Percentiles rank a stretch among this genome's conserved stretches.
Conservation (phyloP, 2,329 filamentous ascomycete species). For the Botryotinia narcissicola region DNA sequence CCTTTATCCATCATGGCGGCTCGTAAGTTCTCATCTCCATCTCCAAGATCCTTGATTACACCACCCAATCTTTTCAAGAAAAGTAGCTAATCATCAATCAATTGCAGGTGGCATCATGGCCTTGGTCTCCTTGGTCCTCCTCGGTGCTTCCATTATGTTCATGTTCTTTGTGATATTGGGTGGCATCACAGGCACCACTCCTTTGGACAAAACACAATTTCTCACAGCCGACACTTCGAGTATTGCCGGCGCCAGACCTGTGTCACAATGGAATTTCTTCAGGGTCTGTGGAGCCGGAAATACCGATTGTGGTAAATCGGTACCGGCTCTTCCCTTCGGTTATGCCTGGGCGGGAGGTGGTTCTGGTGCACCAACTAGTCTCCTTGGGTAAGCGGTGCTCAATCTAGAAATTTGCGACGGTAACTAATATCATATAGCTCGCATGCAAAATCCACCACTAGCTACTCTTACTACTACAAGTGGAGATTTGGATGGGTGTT, state of each 20-base stretch:
- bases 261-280: constrained; percentile 89
- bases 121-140: constrained; percentile 57
- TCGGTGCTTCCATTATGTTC: constrained; percentile 60
- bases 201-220: constrained; percentile 79
- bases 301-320: constrained; percentile 60
- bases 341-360: constrained; percentile 64
- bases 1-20: not conserved
- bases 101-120: constrained; percentile 53
- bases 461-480: constrained; percentile 69
- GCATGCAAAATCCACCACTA: constrained; percentile 55
- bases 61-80: not conserved
- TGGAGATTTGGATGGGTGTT: constrained; percentile 94
- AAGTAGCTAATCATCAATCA: not conserved
- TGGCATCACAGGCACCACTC: constrained; percentile 52
- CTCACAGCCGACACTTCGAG: constrained; percentile 72
- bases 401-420: too few relatives aligned
- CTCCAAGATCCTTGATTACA: not conserved
- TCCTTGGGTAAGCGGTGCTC: constrained; percentile 48
- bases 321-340: constrained; percentile 67
- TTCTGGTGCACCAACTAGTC: constrained; percentile 50
- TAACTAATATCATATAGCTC: constrained; percentile 41
- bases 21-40: constrained; percentile 1
- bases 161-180: constrained; percentile 65
- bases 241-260: constrained; percentile 63
- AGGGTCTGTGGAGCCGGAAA: constrained; percentile 69